phyloP scores from a whole-genome alignment of 768 basidiomycete species.

The Leccinum subtestaceum region DNA sequence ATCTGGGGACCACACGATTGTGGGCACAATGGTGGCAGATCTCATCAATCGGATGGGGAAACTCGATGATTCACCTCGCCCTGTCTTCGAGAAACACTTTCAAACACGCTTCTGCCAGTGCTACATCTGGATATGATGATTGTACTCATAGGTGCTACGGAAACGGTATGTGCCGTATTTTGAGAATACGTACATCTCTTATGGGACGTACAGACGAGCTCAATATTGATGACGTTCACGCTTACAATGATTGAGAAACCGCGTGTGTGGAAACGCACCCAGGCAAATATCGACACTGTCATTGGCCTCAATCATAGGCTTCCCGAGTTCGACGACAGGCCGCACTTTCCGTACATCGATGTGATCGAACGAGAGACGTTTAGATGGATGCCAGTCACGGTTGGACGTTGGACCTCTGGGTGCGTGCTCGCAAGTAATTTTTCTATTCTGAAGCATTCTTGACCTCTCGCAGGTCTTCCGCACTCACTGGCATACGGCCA shows the following conservation, averaged over 20 bases:
- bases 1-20: background rate
- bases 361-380: too few relatives aligned
- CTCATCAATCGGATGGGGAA: slow-evolving; percentile 17
- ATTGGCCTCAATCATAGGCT: background rate
- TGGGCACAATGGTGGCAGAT: slow-evolving; percentile 5
- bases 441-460: background rate
- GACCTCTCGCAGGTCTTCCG: background rate
- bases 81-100: slow-evolving; percentile 5
- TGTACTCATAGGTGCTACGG: background rate
- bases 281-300: background rate
- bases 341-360: too few relatives aligned
- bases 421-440: background rate
- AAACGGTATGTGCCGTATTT: slow-evolving; percentile 5
- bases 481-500: background rate
- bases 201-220: slow-evolving; percentile 7
- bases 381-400: too few relatives aligned
- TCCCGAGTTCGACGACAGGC: too few relatives aligned
- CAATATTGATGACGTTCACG: background rate
- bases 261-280: too few relatives aligned
- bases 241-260: background rate
- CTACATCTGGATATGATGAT: background rate
- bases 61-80: slow-evolving; percentile 4
- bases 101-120: slow-evolving; percentile 9
- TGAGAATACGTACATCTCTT: background rate
- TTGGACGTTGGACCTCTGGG: slow-evolving; percentile 11